Percentiles rank a stretch among this genome's conserved stretches.
Conservation (phyloP, 441 rosid species). For the Isatis lusitanica region DNA sequence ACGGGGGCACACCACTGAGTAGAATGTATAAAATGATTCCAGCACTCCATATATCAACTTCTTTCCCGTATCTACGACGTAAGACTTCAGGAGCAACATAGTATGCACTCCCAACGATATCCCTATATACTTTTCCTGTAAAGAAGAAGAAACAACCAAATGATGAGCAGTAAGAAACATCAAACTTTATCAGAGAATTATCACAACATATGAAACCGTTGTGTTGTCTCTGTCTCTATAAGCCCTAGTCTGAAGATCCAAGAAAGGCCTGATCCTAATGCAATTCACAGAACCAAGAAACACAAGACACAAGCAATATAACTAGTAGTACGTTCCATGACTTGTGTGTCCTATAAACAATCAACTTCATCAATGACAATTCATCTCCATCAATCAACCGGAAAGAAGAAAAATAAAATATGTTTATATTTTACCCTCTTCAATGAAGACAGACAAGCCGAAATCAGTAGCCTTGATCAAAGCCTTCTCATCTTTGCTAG, state of each 20-base stretch:
- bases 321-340: not conserved
- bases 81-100: slow-evolving; percentile 72
- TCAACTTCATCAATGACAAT: slow-evolving; percentile 1
- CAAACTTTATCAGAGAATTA: not conserved
- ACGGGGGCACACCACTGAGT: slow-evolving; percentile 70
- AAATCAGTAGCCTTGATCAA: slow-evolving; percentile 60
- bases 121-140: slow-evolving; percentile 57
- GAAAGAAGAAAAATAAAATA: not conserved
- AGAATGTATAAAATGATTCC: slow-evolving; percentile 63
- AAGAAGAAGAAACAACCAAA: slow-evolving; percentile 17
- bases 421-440: slow-evolving; percentile 40
- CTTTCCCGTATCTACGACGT: slow-evolving; percentile 56
- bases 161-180: slow-evolving; percentile 5
- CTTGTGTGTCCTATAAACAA: slow-evolving; percentile 15
- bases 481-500: slow-evolving; percentile 55
- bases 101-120: slow-evolving; percentile 66
- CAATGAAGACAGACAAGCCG: slow-evolving; percentile 55
- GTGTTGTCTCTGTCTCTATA: not conserved
- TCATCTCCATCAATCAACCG: not conserved
- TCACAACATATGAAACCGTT: not conserved
- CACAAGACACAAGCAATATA: not conserved
- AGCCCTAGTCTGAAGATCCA: not conserved
- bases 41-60: slow-evolving; percentile 66
- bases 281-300: slow-evolving; percentile 16
- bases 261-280: not conserved